Percentiles rank a stretch among this genome's conserved stretches.
Evolutionary conservation across 805 yeast genomes (phyloP).

Genomic region (Metschnikowia anglica): DNA sequence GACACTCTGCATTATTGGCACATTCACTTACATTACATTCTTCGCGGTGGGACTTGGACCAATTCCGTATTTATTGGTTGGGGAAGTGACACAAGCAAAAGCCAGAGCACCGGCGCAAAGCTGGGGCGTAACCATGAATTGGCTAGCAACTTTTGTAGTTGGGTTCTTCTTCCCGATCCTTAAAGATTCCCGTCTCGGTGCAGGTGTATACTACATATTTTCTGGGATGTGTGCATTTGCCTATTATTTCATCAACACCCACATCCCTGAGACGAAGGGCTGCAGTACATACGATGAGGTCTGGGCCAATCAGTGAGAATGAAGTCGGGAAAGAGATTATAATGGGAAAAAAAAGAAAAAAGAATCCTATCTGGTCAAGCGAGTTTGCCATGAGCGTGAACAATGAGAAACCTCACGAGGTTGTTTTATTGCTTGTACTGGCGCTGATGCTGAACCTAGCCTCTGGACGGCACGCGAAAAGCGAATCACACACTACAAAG

Average conservation of each 20-base stretch:
- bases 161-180: conserved; percentile 80
- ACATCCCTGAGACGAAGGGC: conserved; percentile 79
- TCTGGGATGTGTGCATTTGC: conserved; percentile 55
- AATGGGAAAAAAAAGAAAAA: background rate
- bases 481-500: too few species aligned
- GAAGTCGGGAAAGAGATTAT: background rate
- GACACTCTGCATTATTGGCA: conserved; percentile 55
- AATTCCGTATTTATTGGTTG: conserved; percentile 83
- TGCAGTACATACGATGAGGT: conserved; percentile 60
- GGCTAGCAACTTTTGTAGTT: conserved; percentile 83
- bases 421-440: background rate
- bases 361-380: too few species aligned
- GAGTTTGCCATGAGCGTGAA: too few species aligned
- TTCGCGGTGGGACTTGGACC: conserved; percentile 96
- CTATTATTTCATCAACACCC: conserved; percentile 43
- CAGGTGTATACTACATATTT: conserved; percentile 74
- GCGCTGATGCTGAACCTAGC: background rate
- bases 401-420: background rate
- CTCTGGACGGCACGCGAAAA: background rate
- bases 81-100: conserved; percentile 82
- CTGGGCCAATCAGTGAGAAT: conserved; percentile 58
- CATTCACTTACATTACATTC: conserved; percentile 71
- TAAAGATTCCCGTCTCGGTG: conserved; percentile 60
- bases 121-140: conserved; percentile 86
- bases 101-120: conserved; percentile 89